Percentiles rank a stretch among this genome's conserved stretches.
These are phyloP conservation scores for Monosporascus sp. DNA, from an alignment of 2,329 filamentous ascomycete genomes.

Conservation along the genomic window DNA sequence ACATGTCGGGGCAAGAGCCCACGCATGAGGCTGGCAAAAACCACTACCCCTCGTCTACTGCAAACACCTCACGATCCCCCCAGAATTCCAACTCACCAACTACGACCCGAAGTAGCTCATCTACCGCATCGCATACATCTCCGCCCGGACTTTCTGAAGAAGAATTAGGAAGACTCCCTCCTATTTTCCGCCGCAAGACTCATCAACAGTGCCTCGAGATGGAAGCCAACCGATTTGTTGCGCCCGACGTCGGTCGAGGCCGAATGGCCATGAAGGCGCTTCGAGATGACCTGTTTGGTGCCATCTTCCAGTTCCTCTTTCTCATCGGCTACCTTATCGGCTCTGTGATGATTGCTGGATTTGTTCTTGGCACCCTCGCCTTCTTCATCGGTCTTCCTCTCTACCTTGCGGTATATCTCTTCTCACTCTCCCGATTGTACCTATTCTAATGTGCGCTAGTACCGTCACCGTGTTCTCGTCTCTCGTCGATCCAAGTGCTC, in stretches of 20 bases:
- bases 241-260: background rate
- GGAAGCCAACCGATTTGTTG: background rate
- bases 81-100: background rate
- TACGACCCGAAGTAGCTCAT: background rate
- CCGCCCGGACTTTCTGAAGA: background rate
- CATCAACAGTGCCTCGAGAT: background rate
- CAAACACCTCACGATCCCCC: background rate
- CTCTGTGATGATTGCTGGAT: background rate
- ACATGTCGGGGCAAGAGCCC: constrained; percentile 2
- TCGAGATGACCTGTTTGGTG: constrained; percentile 1
- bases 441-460: constrained; percentile 4
- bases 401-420: background rate
- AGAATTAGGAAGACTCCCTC: background rate
- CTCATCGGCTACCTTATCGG: constrained; percentile 1
- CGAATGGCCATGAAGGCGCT: background rate
- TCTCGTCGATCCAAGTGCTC: background rate
- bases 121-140: background rate
- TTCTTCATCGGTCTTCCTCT: background rate
- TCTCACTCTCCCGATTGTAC: constrained; percentile 1
- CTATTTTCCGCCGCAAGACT: background rate
- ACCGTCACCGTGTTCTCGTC: constrained; percentile 1
- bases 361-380: background rate
- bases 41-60: background rate
- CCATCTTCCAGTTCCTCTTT: background rate
- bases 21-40: background rate